Conservation (phyloP, 768 basidiomycete genomes). For the Gymnopilus junonius region DNA sequence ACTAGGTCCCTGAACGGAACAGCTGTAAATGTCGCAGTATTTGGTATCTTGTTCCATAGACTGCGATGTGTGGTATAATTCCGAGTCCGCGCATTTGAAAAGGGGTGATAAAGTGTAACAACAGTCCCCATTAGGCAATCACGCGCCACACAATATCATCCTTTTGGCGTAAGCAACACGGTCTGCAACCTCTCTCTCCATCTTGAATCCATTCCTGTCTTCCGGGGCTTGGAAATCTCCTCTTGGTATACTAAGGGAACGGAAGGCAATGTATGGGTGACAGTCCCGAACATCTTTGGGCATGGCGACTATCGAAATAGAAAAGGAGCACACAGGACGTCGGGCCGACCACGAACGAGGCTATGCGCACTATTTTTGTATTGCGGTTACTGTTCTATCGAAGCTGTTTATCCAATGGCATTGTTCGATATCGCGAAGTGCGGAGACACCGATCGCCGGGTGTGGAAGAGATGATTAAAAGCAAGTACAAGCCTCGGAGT, state of each 20-base stretch:
- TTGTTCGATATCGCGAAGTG: background rate
- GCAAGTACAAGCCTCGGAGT: background rate
- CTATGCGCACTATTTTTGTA: background rate
- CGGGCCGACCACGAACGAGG: background rate
- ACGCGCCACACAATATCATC: background rate
- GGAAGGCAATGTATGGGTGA: background rate
- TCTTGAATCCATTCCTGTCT: background rate
- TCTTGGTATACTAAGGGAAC: background rate
- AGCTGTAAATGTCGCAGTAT: background rate
- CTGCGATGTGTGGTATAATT: background rate
- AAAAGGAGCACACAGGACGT: background rate
- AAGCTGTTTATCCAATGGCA: background rate
- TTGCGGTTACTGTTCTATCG: background rate
- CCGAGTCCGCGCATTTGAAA: background rate
- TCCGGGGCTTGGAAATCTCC: background rate
- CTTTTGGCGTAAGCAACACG: background rate
- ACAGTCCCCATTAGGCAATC: slow-evolving; percentile 1
- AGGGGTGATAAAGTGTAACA: background rate
- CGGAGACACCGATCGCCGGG: background rate
- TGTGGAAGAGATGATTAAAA: slow-evolving; percentile 1
- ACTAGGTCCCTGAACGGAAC: background rate
- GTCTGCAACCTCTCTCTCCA: background rate
- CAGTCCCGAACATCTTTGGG: background rate
- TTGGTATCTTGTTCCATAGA: background rate
- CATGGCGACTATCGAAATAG: background rate